Base-by-base conservation (phyloP, 305 asterid species). In the Nicotiana rustica region DNA sequence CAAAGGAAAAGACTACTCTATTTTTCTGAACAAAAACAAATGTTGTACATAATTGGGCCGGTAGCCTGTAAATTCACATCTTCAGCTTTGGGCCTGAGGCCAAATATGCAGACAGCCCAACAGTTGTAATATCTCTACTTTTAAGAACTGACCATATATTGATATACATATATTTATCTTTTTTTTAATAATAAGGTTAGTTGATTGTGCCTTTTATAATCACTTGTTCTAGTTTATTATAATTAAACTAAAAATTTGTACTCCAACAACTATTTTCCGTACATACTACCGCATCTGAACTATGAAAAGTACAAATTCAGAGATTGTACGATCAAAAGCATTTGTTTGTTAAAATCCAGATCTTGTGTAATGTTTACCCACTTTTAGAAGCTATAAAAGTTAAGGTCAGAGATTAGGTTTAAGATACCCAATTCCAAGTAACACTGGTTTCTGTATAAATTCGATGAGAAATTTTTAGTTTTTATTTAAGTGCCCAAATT, bases 261-360 rank as follows among this genome's bases (percentile, higher is more conserved):
- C 12, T 2, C 12, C 31, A 10, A 9, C 15, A 49, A 10, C 15
- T 49, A 49, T 49, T 49, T 49, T 4, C 15, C 57, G 1, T 10
- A 49, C 57, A 10, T 10, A 12, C 35, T 33, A 0, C 3, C 35
- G 4, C 35, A 33, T 33, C 35, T 33, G 35, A 25, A 25, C 29
- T 25, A 25, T 41, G 33, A 49, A 21, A 47, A 13, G 21, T 60
- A 71, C 41, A 49, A 3, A 71, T 71, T 47, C 19, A 73, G 13
- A 73, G 79, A 73, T 47, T 14, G 41, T 73, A 49, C 41, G 79
- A 13, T 49, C 4, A 47, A 71, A 9, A 62, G 59, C 19, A 41
- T 5, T 19, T 71, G 4, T 5, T 44, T 10, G 56, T 9, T 47
- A 47, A 47, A 10, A 10, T 47, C 60, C 60, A 44, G 36, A 71